Base-by-base conservation (phyloP, 2,329 filamentous ascomycete species). In the Arthrobotrys sinensis region DNA sequence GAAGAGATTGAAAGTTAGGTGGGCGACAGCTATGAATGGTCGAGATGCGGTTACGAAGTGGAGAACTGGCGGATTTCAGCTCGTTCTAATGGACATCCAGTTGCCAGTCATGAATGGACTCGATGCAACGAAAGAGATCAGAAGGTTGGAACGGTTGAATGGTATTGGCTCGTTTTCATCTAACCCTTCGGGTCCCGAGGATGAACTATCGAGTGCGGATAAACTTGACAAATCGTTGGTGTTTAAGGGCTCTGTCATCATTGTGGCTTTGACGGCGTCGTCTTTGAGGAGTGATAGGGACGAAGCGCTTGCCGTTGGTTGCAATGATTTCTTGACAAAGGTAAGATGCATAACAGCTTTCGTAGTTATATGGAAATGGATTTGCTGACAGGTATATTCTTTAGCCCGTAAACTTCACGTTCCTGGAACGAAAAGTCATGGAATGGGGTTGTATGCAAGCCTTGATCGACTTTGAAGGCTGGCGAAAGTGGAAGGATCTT, bases 361-460 rank as follows among this genome's bases (percentile, higher is more conserved):
- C 48, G 46, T 14, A 53, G n/a, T 53, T 53, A 43, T 68, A 80
- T 46, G 80, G 71, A n/a, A 38, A 4, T 38, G 36, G 50, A 21
- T 75, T 68, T 80, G 64, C 80, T 84, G 81, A 84, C 78, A 55
- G 62, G n/a, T 62, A 60, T 73, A 16, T 80, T 46, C 2, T 57
- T 50, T 83, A 97, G 93, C 96, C 96, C 19, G 95, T 99, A 81
- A 97, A 97, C 84, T 97, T 97, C 83, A 92, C 96, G 76, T 99
- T 95, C 94, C 89, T 99, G 28, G 93, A 97, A 84, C 90, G 95
- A 73, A 99, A 99, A 85, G 94, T 98, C 81, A 97, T 96, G 86
- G 96, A 99, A 87, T 99, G 96, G 96, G 96, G 96, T 71, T 98
- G 96, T 86, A 99, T 99, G 96, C 96, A 98, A 86, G 96, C 96